Conservation (phyloP, 345 rosid genomes). For the Lagerstroemia speciosa region DNA sequence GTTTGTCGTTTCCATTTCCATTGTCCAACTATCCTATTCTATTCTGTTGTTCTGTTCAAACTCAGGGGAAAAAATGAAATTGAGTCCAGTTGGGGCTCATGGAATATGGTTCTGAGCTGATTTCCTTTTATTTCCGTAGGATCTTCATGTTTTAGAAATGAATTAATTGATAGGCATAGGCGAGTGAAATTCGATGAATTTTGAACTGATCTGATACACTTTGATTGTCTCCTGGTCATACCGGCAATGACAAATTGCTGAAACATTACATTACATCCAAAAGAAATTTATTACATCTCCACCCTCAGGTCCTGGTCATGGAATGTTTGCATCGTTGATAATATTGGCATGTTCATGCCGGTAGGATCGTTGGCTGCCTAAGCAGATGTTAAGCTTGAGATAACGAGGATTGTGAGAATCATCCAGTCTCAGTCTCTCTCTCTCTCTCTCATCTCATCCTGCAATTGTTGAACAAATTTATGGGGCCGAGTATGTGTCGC, state of each 20-base stretch:
- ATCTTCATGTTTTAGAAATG: neutral
- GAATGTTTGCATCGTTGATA: neutral
- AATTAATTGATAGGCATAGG: neutral
- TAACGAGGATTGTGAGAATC: neutral
- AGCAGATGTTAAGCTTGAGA: neutral
- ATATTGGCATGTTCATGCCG: neutral
- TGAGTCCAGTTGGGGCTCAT: too few relatives aligned
- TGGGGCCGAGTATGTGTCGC: conserved; percentile 85
- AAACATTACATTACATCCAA: neutral
- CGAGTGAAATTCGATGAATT: neutral
- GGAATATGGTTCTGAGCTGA: neutral
- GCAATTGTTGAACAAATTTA: conserved; percentile 41
- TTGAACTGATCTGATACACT: neutral
- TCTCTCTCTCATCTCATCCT: too few relatives aligned
- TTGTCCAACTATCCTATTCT: too few relatives aligned
- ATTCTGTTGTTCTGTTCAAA: too few relatives aligned
- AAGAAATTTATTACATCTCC: neutral
- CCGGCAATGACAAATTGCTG: neutral
- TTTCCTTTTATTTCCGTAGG: neutral
- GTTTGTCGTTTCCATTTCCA: too few relatives aligned
- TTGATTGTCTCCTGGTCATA: neutral
- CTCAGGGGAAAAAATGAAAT: too few relatives aligned
- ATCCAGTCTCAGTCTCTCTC: neutral
- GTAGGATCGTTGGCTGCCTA: too few relatives aligned
- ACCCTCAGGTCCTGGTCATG: neutral